Base-by-base conservation (phyloP, 179 eudicot genomes). In the Actinidia arguta region DNA sequence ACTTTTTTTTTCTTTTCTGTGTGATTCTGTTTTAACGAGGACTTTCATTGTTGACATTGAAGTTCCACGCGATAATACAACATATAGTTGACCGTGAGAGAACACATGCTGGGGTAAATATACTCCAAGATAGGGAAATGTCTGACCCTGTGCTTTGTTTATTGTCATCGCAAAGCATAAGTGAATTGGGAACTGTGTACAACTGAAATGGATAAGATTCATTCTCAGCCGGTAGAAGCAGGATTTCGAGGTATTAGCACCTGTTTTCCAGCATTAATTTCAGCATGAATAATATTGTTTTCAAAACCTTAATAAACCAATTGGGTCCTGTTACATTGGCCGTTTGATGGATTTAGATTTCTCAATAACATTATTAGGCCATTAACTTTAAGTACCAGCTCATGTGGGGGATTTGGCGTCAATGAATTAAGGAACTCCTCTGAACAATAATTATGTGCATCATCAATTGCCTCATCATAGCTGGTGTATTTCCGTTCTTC, bases 1-100 rank as follows among this genome's bases (percentile, higher is more conserved):
- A 51, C 18, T 13, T 16, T 73, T 42, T 6, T 6, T 16, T 24
- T 20, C 39, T 11, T 22, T 87, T 94, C 98, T 96, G 90, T 96
- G 79, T 64, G 36, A 31, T 31, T 31, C 10, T 58, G 9, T 20
- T 6, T 58, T 58, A 22, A 58, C 8, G 9, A 58, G 8, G 20
- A 20, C 24, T 58, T 58, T 20, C n/a, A 7, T 58, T 17, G 11
- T 58, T 58, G 62, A 20, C 62, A 58, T 56, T 16, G 62, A 56
- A 56, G 5, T 56, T 22, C 24, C 6, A 18, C 24, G 2, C 17
- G 62, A 20, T 0, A 56, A 18, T 56, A 22, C 62, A 13, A 18
- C 62, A 56, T 56, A 56, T 18, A 18, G 62, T 56, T 56, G 62
- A 22, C 62, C 62, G 17, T 56, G 18, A 6, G 62, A 56, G 61